A percentile compares a stretch with the other conserved stretches of the same genome.
Evolutionary conservation across 192 early-diverging fungal genomes (phyloP).

Genomic region (Funneliformis mosseae): DNA sequence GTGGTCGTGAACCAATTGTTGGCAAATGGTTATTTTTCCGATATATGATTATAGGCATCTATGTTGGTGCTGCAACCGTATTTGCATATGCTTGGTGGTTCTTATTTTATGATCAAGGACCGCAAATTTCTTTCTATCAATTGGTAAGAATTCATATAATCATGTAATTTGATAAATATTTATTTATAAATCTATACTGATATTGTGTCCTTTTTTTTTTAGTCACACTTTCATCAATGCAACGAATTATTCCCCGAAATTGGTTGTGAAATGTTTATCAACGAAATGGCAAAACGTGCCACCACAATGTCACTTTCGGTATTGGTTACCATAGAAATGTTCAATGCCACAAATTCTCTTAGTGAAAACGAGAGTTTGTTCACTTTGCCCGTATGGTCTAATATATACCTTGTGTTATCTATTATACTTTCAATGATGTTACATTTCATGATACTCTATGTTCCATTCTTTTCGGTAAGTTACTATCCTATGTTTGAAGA

Average conservation of each 20-base stretch:
- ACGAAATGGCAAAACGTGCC: slow-evolving; percentile 77
- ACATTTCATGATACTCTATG: slow-evolving; percentile 96
- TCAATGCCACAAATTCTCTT: slow-evolving; percentile 96
- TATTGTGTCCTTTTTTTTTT: background rate
- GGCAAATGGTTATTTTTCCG: slow-evolving; percentile 94
- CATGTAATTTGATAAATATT: background rate
- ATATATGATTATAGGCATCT: slow-evolving; percentile 89
- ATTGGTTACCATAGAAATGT: slow-evolving; percentile 97
- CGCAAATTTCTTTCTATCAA: slow-evolving; percentile 86
- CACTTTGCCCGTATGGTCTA: slow-evolving; percentile 89
- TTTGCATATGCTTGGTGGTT: slow-evolving; percentile 99
- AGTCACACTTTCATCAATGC: slow-evolving; percentile 95
- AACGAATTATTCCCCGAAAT: slow-evolving; percentile 83
- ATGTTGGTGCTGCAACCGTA: slow-evolving; percentile 92
- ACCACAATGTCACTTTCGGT: slow-evolving; percentile 96
- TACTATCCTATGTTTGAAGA: slow-evolving; percentile 13
- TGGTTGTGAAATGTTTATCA: slow-evolving; percentile 90
- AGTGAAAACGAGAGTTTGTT: slow-evolving; percentile 95
- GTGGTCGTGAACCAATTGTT: slow-evolving; percentile 85
- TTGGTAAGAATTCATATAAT: slow-evolving; percentile 56
- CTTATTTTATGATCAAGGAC: slow-evolving; percentile 89
- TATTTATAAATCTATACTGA: background rate
- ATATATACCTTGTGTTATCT: slow-evolving; percentile 83
- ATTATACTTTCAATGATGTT: slow-evolving; percentile 88
- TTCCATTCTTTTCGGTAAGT: slow-evolving; percentile 88